Base-by-base conservation (phyloP, 2,329 filamentous ascomycete genomes). In the Xylaria sp. region DNA sequence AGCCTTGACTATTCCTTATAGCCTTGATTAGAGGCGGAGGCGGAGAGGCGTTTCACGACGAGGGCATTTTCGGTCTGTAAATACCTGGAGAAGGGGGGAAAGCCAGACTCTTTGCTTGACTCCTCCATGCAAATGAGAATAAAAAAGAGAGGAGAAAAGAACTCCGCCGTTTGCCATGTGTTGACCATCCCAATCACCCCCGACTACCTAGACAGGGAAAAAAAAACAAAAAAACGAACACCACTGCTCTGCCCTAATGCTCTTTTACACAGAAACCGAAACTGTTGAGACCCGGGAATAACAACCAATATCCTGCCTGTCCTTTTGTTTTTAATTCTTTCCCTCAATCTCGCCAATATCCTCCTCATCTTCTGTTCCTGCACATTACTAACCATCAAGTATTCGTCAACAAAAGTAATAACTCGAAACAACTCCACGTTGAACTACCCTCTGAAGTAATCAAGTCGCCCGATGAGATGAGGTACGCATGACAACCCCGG, bases 51-150 rank as follows among this genome's bases (percentile, higher is more conserved):
- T 13, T 17, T 23, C 13, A 37, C n/a, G 21, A 37, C 19, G 54
- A 25, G 9, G 40, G 10, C 35, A 43, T 15, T 48, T 47, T 53
- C 53, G 29, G 37, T 37, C 58, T 47, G 10, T 41, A 17, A 40
- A 55, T 55, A 40, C 52, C 46, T 23, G 17, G 4, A 10, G 25
- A 54, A 21, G 31, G 21, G 49, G 47, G 58, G 27, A 51, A 61
- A 55, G 25, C 48, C 48, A 25, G 65, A 29, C 33, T 54, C 51
- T 60, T 59, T 64, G 61, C 68, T 63, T 59, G 66, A 68, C 64
- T 65, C 67, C 67, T 56, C 62, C 13, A 69, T 68, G 67, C 60
- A 66, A 49, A 41, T 54, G 53, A 38, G 41, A 60, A 58, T 27
- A 40, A 38, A 62, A 43, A 19, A 52, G 4, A 21, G 19, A 13